These are phyloP conservation scores for Nasturtium officinale DNA, from an alignment of 345 rosid species.

Conservation along the genomic window DNA sequence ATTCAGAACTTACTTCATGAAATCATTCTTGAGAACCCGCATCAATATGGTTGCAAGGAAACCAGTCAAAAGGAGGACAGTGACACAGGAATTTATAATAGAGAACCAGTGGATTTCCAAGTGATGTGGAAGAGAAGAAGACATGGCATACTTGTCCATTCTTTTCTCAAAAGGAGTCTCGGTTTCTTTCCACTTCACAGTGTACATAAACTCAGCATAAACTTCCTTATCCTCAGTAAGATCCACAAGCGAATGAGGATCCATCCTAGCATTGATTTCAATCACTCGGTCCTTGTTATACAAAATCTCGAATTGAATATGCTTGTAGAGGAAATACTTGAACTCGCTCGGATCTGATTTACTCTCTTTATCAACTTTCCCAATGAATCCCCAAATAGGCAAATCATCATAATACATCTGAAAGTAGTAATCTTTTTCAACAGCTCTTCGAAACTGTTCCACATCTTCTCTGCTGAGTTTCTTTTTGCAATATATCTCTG, in stretches of 20 bases:
- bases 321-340: slow-evolving; percentile 74
- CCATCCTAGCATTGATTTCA: slow-evolving; percentile 71
- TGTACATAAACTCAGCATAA: slow-evolving; percentile 75
- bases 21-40: slow-evolving; percentile 90
- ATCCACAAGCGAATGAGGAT: slow-evolving; percentile 70
- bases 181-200: slow-evolving; percentile 91
- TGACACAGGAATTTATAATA: slow-evolving; percentile 84
- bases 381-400: slow-evolving; percentile 91
- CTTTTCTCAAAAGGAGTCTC: slow-evolving; percentile 81
- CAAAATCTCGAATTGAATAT: slow-evolving; percentile 70
- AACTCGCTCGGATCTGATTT: slow-evolving; percentile 62
- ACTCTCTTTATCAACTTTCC: slow-evolving; percentile 78
- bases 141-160: slow-evolving; percentile 82
- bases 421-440: slow-evolving; percentile 73
- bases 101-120: slow-evolving; percentile 96
- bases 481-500: slow-evolving; percentile 58
- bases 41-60: slow-evolving; percentile 90
- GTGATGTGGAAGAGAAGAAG: slow-evolving; percentile 89
- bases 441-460: slow-evolving; percentile 56
- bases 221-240: slow-evolving; percentile 82
- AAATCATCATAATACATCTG: slow-evolving; percentile 91
- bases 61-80: slow-evolving; percentile 88
- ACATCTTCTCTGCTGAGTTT: slow-evolving; percentile 60
- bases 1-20: slow-evolving; percentile 67
- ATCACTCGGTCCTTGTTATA: slow-evolving; percentile 77